Conservation (phyloP, 2,329 filamentous ascomycete genomes). For the Aspergillus sp. region DNA sequence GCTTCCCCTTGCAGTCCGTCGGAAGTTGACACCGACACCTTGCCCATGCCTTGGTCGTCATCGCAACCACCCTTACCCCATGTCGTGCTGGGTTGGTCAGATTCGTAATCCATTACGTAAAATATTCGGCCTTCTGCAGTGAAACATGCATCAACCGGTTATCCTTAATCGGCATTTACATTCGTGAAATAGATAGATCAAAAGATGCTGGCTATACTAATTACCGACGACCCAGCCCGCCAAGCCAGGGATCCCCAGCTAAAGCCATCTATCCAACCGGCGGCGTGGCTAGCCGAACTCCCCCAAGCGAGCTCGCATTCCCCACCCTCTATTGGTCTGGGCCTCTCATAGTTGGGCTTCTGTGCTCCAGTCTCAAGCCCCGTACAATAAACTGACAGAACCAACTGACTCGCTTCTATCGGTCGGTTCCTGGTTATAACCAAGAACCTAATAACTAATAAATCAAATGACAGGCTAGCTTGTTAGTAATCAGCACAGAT, state of each 20-base stretch:
- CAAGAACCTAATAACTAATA: too few species aligned
- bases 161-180: neutral
- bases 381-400: too few species aligned
- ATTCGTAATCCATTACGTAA: neutral
- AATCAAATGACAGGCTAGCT: too few species aligned
- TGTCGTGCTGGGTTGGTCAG: neutral
- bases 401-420: too few species aligned
- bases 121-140: neutral
- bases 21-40: neutral
- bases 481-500: too few species aligned
- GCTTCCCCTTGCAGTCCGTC: constrained; percentile 1
- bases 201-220: neutral
- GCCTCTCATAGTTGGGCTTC: neutral
- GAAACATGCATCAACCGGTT: neutral
- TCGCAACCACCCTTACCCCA: neutral
- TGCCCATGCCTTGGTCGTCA: neutral
- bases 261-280: neutral
- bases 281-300: neutral
- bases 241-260: constrained; percentile 1
- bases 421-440: too few species aligned
- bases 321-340: constrained; percentile 2
- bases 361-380: neutral
- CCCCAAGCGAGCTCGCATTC: neutral
- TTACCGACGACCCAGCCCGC: neutral
- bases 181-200: too few species aligned